A percentile compares a stretch with the other conserved stretches of the same genome.
Conservation (phyloP, 148 eudicot genomes). For the Heliamphora exappendiculata region DNA sequence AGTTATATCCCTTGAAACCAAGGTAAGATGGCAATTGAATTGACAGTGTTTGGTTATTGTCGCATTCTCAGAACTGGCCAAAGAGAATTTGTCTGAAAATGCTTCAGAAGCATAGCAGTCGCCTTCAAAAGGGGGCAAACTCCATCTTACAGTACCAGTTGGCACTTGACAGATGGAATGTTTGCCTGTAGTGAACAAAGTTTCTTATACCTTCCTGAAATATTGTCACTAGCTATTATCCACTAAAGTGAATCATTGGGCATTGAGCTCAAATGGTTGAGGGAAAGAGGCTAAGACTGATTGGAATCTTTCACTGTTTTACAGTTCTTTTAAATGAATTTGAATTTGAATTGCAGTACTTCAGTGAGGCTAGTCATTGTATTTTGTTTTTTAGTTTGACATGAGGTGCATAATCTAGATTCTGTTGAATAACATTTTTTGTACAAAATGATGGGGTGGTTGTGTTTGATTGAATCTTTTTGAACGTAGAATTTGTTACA, state of each 20-base stretch:
- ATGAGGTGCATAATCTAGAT: background rate
- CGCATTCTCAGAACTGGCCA: background rate
- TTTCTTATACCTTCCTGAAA: background rate
- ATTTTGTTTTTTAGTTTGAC: background rate
- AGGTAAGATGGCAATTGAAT: no score
- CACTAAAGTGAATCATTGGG: background rate
- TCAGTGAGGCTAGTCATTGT: background rate
- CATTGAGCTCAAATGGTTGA: background rate
- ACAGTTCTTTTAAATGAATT: background rate
- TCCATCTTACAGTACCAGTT: background rate
- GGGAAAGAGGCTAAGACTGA: background rate
- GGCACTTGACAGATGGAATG: background rate
- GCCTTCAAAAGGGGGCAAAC: no score
- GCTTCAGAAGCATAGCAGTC: no score
- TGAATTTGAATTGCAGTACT: background rate
- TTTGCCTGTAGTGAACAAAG: background rate
- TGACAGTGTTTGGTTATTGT: background rate
- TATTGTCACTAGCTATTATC: background rate
- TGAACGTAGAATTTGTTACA: background rate
- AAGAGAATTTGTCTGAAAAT: background rate
- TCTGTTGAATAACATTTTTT: no score
- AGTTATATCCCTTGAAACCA: no score
- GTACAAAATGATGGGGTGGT: no score
- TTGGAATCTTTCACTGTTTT: background rate
- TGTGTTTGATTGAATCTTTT: background rate